A percentile compares a stretch with the other conserved stretches of the same genome.
phyloP scores from a whole-genome alignment of 1,139 yeast species.

The Debaryomyces psychrophilus region DNA sequence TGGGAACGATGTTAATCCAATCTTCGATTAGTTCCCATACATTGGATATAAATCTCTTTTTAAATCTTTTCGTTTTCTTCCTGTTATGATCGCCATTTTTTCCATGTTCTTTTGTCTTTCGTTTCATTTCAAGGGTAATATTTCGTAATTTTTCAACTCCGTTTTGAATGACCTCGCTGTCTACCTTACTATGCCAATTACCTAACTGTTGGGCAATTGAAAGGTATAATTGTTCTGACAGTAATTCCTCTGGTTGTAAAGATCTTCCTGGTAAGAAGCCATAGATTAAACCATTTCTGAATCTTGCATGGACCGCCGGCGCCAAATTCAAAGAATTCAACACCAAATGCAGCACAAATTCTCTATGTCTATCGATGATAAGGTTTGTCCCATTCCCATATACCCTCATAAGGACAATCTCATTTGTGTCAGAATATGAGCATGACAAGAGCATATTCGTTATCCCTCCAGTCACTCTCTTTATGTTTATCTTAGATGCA shows the following conservation, averaged over 20 bases:
- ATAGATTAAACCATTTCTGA: slow-evolving; percentile 74
- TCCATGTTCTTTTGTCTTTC: slow-evolving; percentile 13
- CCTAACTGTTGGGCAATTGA: slow-evolving; percentile 71
- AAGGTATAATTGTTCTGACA: slow-evolving; percentile 50
- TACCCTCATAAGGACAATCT: slow-evolving; percentile 63
- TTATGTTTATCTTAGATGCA: slow-evolving; percentile 28
- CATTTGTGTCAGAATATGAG: slow-evolving; percentile 27
- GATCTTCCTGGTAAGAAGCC: slow-evolving; percentile 72
- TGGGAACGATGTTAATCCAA: slow-evolving; percentile 67
- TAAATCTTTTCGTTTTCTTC: slow-evolving; percentile 21
- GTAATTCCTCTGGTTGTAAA: slow-evolving; percentile 57
- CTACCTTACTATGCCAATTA: slow-evolving; percentile 63
- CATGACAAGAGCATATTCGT: slow-evolving; percentile 73
- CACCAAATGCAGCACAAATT: slow-evolving; percentile 70
- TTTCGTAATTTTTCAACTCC: slow-evolving; percentile 51
- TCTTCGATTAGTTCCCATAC: slow-evolving; percentile 63
- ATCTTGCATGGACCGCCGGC: slow-evolving; percentile 68
- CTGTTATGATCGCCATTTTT: slow-evolving; percentile 15
- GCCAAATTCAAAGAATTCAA: slow-evolving; percentile 66
- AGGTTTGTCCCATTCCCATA: slow-evolving; percentile 77
- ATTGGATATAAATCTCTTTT: slow-evolving; percentile 42
- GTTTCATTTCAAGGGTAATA: slow-evolving; percentile 30
- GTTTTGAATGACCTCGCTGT: slow-evolving; percentile 49
- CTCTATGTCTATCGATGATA: slow-evolving; percentile 76
- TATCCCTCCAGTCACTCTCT: slow-evolving; percentile 72